Evolutionary conservation across 2,329 filamentous ascomycete genomes (phyloP).

Genomic region (Fusarium robinianum): DNA sequence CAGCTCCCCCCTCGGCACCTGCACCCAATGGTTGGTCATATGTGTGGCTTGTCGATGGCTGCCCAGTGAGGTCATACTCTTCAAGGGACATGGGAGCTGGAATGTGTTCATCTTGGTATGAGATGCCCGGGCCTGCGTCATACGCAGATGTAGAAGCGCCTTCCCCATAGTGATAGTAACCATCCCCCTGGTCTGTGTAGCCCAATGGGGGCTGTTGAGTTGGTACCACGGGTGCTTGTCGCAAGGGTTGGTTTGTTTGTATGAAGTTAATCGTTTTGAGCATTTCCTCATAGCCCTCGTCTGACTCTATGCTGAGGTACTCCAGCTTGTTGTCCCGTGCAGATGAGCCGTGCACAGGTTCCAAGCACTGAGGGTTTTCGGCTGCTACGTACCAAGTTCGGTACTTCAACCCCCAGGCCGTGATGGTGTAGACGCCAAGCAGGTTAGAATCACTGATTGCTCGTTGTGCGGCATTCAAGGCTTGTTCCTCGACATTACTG

Average conservation of each 20-base stretch:
- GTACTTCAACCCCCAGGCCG: background rate
- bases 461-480: background rate
- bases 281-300: too few species aligned
- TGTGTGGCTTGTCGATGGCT: too few species aligned
- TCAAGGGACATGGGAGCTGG: too few species aligned
- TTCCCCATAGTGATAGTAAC: too few species aligned
- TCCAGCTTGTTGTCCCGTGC: background rate
- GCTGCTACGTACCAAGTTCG: background rate
- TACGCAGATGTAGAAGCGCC: background rate
- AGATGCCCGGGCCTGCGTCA: too few species aligned
- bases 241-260: background rate
- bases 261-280: background rate
- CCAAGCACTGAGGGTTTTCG: background rate
- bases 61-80: too few species aligned
- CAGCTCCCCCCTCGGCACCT: background rate
- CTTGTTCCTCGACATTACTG: background rate
- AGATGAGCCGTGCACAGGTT: too few species aligned
- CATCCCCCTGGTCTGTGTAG: too few species aligned
- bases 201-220: too few species aligned
- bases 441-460: background rate
- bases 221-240: background rate
- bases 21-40: too few species aligned
- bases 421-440: background rate
- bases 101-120: too few species aligned
- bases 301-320: background rate